Conservation (phyloP, 1,284 basidiomycete genomes). For the Leccinum ponderosum region DNA sequence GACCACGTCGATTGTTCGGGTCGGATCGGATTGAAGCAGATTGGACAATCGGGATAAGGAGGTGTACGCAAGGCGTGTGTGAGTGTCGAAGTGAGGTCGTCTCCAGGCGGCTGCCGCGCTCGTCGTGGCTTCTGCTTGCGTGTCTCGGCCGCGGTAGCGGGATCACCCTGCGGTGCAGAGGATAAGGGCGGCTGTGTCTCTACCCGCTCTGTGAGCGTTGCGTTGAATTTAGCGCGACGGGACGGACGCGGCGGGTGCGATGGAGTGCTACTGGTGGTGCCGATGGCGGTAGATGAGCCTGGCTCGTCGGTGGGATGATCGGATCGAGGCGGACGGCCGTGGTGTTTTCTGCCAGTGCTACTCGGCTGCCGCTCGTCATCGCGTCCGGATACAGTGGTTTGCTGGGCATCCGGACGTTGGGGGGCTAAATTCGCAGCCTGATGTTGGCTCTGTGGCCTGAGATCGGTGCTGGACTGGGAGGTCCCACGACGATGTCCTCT, state of each 20-base stretch:
- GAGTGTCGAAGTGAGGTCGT: conserved; percentile 71
- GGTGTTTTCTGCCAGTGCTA: neutral
- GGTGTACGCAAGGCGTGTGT: conserved; percentile 60
- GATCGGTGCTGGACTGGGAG: neutral
- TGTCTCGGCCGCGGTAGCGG: neutral
- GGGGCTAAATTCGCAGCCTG: neutral
- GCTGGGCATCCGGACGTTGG: neutral
- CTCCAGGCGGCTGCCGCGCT: conserved; percentile 25
- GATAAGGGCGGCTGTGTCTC: neutral
- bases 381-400: neutral
- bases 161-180: neutral
- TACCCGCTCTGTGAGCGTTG: conserved; percentile 24
- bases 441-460: neutral
- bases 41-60: conserved; percentile 77
- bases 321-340: conserved; percentile 1
- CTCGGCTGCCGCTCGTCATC: neutral
- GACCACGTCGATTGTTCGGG: conserved; percentile 78
- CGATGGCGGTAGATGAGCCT: neutral
- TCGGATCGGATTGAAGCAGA: conserved; percentile 75
- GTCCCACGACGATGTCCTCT: neutral
- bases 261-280: neutral
- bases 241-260: conserved; percentile 12
- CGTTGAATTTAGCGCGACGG: conserved; percentile 26
- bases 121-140: conserved; percentile 6
- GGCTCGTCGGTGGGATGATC: conserved; percentile 1